Conservation (phyloP, 805 yeast genomes). For the Barnettozyma siamensis region DNA sequence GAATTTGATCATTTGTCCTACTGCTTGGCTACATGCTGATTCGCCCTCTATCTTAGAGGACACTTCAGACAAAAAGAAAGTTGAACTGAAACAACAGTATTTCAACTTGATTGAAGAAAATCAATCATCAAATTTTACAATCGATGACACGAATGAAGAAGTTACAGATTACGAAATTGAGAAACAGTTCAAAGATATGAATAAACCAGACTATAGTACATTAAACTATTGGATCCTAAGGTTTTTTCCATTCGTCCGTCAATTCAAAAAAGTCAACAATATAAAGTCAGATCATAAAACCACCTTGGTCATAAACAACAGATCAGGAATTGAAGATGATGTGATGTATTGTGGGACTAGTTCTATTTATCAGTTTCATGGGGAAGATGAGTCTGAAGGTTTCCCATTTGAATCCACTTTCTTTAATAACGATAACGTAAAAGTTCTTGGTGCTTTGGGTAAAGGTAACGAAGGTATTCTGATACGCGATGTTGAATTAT, state of each 20-base stretch:
- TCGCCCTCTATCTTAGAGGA: slow-evolving; percentile 35
- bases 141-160: slow-evolving; percentile 6
- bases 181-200: slow-evolving; percentile 25
- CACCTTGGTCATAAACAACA: slow-evolving; percentile 53
- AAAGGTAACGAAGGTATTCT: slow-evolving; percentile 63
- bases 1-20: slow-evolving; percentile 65
- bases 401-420: slow-evolving; percentile 1
- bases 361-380: slow-evolving; percentile 49
- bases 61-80: slow-evolving; percentile 12
- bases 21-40: slow-evolving; percentile 72
- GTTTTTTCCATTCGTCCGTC: slow-evolving; percentile 54
- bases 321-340: slow-evolving; percentile 73
- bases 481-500: slow-evolving; percentile 46
- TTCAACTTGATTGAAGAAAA: slow-evolving; percentile 11
- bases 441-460: slow-evolving; percentile 49
- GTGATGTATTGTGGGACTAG: slow-evolving; percentile 65
- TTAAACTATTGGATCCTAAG: slow-evolving; percentile 73
- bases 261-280: slow-evolving; percentile 16
- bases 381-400: slow-evolving; percentile 27
- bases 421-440: slow-evolving; percentile 44
- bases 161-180: slow-evolving; percentile 11
- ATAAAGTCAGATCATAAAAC: slow-evolving; percentile 23
- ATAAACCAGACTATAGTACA: slow-evolving; percentile 41
- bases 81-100: slow-evolving; percentile 11
- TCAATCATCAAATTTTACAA: slow-evolving; percentile 14